Percentiles rank a stretch among this genome's conserved stretches.
Conservation (phyloP, 176 grass and related monocot species). For the Oryza glumipatula region DNA sequence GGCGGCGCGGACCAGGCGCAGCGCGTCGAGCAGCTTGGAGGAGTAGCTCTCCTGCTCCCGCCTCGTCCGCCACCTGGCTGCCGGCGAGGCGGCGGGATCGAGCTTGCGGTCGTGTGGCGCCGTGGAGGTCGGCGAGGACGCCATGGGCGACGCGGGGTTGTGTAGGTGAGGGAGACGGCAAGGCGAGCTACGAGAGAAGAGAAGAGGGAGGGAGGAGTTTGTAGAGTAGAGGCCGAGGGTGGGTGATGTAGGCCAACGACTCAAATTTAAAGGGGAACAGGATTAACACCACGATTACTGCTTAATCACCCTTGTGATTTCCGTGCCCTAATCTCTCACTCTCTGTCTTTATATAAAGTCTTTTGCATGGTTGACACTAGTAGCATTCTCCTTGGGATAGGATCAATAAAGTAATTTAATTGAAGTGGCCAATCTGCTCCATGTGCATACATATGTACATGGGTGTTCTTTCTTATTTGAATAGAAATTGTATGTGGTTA, state of each 20-base stretch:
- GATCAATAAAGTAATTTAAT: too few species aligned
- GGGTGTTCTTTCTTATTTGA: too few species aligned
- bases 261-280: not conserved
- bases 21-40: slow-evolving; percentile 70
- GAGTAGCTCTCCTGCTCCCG: slow-evolving; percentile 76
- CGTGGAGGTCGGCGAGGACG: not conserved
- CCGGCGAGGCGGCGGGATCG: not conserved
- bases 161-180: not conserved
- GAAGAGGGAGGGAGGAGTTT: not conserved
- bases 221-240: not conserved
- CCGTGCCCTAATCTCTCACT: too few species aligned
- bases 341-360: not conserved
- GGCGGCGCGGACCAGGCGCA: slow-evolving; percentile 50
- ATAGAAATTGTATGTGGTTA: too few species aligned
- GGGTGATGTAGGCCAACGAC: not conserved
- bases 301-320: not conserved
- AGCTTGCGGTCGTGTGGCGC: not conserved
- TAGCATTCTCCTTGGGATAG: not conserved
- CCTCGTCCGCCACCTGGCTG: slow-evolving; percentile 53
- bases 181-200: not conserved
- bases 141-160: not conserved
- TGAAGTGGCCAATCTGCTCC: too few species aligned
- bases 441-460: too few species aligned
- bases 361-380: not conserved
- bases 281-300: not conserved